phyloP scores from a whole-genome alignment of 441 rosid species.

The Kokia cookei region DNA sequence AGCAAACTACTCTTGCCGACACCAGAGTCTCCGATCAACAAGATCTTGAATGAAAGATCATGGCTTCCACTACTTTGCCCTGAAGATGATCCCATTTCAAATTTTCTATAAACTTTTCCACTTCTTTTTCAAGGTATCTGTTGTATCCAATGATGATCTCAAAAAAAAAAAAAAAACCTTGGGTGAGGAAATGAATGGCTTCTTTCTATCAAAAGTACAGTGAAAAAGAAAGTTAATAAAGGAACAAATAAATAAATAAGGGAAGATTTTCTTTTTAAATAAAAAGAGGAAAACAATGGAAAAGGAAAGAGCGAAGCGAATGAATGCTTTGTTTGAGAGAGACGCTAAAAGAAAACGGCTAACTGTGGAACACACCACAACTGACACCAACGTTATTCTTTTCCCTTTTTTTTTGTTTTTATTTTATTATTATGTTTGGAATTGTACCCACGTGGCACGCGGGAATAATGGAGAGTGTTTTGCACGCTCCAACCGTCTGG shows the following conservation, averaged over 20 bases:
- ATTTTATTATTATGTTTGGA: background rate
- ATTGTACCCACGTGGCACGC: constrained; percentile 9
- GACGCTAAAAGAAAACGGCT: constrained; percentile 48
- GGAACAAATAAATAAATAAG: background rate
- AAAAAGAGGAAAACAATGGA: constrained; percentile 1
- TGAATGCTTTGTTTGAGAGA: constrained; percentile 21
- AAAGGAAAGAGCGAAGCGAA: constrained; percentile 23
- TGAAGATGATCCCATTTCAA: constrained; percentile 55
- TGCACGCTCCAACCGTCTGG: constrained; percentile 19
- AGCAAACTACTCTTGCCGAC: constrained; percentile 71
- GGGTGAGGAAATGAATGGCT: constrained; percentile 4
- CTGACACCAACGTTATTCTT: constrained; percentile 47
- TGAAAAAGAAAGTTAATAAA: constrained; percentile 12
- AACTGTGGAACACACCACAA: constrained; percentile 1
- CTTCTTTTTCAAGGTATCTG: background rate
- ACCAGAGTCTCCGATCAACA: constrained; percentile 63
- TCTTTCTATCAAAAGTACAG: constrained; percentile 14
- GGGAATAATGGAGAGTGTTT: background rate
- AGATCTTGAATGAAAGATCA: constrained; percentile 66
- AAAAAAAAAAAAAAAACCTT: background rate
- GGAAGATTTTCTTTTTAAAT: background rate
- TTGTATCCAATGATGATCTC: constrained; percentile 13
- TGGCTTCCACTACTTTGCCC: constrained; percentile 37
- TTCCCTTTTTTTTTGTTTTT: constrained; percentile 1
- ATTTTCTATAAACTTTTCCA: background rate